These are phyloP conservation scores for Microdochium paspali DNA, from an alignment of 2,329 filamentous ascomycete species.

Conservation along the genomic window DNA sequence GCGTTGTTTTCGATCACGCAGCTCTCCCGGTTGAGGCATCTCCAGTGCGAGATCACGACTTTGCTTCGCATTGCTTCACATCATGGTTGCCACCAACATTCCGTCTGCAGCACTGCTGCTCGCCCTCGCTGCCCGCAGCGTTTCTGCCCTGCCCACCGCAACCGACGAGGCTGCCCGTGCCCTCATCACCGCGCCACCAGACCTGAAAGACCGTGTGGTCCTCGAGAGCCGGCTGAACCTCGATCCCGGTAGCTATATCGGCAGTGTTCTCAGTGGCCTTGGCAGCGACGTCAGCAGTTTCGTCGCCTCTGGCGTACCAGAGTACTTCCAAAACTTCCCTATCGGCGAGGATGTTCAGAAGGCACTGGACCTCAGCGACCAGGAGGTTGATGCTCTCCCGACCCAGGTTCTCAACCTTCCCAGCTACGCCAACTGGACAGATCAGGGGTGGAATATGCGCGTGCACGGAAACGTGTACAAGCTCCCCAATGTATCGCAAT, in stretches of 20 bases:
- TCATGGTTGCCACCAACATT: conserved; percentile 1
- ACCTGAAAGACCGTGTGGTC: conserved; percentile 17
- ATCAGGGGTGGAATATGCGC: conserved; percentile 66
- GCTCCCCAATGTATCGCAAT: conserved; percentile 56
- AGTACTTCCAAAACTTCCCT: conserved; percentile 60
- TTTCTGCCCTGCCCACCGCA: conserved; percentile 10
- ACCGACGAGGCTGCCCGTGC: conserved; percentile 22
- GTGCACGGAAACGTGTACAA: conserved; percentile 79
- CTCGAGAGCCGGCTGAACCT: conserved; percentile 1
- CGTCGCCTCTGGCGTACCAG: conserved; percentile 53
- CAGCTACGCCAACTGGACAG: conserved; percentile 68
- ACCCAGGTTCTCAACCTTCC: conserved; percentile 65
- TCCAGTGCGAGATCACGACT: background rate
- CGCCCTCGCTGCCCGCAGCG: conserved; percentile 6
- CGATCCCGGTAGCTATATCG: conserved; percentile 39
- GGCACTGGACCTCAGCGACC: conserved; percentile 48
- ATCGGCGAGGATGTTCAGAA: conserved; percentile 51
- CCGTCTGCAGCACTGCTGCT: conserved; percentile 8
- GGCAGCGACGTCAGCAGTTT: conserved; percentile 49
- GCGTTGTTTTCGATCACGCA: too few relatives aligned
- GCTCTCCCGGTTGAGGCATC: too few relatives aligned
- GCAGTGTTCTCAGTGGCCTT: conserved; percentile 37
- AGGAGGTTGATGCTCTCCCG: conserved; percentile 50
- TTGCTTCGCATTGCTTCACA: background rate
- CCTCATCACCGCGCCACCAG: conserved; percentile 36